A percentile compares a stretch with the other conserved stretches of the same genome.
phyloP scores from a whole-genome alignment of 2,329 filamentous ascomycete species.

The Hymenoscyphus linearis region DNA sequence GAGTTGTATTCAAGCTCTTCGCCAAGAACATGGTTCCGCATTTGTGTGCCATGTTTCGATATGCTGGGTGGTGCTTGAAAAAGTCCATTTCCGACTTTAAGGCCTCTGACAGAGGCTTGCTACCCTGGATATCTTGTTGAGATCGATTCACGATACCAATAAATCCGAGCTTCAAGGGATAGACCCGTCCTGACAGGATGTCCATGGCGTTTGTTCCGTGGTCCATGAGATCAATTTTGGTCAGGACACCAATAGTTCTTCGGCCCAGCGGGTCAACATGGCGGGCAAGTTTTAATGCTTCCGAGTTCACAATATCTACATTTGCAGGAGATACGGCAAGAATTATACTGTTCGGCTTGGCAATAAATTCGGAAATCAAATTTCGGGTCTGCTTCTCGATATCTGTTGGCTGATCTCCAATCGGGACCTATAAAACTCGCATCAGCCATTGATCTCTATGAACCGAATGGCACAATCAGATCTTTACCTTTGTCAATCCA shows the following conservation, averaged over 20 bases:
- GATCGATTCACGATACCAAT: conserved; percentile 98
- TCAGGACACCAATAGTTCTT: conserved; percentile 93
- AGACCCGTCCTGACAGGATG: conserved; percentile 94
- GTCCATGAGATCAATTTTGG: conserved; percentile 97
- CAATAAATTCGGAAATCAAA: conserved; percentile 95
- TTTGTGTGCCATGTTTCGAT: conserved; percentile 88
- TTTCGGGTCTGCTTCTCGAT: conserved; percentile 98
- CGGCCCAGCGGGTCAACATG: conserved; percentile 94
- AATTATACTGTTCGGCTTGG: conserved; percentile 97
- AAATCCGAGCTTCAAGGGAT: conserved; percentile 93
- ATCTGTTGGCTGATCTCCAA: conserved; percentile 93
- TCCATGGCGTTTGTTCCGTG: conserved; percentile 97
- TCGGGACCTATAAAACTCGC: conserved; percentile 62
- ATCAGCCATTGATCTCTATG: conserved; percentile 9
- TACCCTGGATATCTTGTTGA: conserved; percentile 94
- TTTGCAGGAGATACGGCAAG: conserved; percentile 96
- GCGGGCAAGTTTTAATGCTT: conserved; percentile 90
- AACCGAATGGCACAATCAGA: background rate
- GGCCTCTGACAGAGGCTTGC: conserved; percentile 90
- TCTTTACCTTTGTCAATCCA: conserved; percentile 78
- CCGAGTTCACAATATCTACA: conserved; percentile 96
- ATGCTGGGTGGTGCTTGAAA: conserved; percentile 94
- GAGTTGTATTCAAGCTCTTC: conserved; percentile 87
- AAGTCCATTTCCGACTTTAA: conserved; percentile 88
- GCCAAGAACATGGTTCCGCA: conserved; percentile 94